Evolutionary conservation across 2,329 filamentous ascomycete genomes (phyloP), one percentile per base, ranked within the genome.

Genomic region (Aspergillus viridinutans): DNA sequence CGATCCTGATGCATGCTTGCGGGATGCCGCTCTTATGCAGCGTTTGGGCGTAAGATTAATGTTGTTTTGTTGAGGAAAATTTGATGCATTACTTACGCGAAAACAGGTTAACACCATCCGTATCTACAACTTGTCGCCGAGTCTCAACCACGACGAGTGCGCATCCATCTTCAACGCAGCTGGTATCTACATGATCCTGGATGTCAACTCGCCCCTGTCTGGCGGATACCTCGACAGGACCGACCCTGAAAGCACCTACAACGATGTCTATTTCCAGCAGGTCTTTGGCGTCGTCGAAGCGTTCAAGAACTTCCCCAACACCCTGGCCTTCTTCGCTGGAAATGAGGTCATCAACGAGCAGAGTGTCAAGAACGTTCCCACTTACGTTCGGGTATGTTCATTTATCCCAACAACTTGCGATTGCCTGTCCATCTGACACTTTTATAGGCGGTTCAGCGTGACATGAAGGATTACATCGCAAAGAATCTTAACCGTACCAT

Each of bases 321-420:
- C 81, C 2, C 76, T 88, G 26, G 86, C 80, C 42, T 88, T 88
- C 78, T 87, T 89, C 69, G 79, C 83, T 28, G 86, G 83, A 38
- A 89, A 89, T 67, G 86, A 88, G 71, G 82, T 88, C 51, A 87
- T 88, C 75, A 86, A 87, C 65, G 81, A 87, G 67, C 69, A 84
- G 10, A 83, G 80, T 50, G 75, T 76, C 29, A 68, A 80, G 61
- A 67, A 74, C 52, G 83, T 81, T 52, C 85, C 85, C 17, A 78
- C 78, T 48, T 85, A 87, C 70, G 81, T 87, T 60, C 74, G 82
- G 55, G 78, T 80, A 69, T 62, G 76, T 71, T 71, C 2, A 29
- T 17, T 14, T 14, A 38, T 38, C 14, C 12, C 49, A 29, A 4
- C 21, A 12, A 12, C 7, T 32, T 17, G 7, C 17, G 12, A n/a